A percentile compares a stretch with the other conserved stretches of the same genome.
Evolutionary conservation across 2,329 filamentous ascomycete species (phyloP).

Genomic region (Pseudogymnoascus sp.): DNA sequence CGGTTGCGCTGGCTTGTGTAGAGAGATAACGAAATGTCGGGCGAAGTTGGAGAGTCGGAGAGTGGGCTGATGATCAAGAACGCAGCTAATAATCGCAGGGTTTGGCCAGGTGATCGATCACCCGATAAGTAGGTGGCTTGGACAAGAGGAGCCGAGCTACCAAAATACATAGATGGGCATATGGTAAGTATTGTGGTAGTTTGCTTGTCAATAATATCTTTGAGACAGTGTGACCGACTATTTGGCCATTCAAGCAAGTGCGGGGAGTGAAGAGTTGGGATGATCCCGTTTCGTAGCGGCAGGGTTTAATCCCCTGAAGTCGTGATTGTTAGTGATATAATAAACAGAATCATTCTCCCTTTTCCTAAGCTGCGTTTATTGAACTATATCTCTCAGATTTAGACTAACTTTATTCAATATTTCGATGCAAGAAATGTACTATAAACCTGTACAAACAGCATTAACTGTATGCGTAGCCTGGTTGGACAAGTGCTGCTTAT

Average conservation of each 20-base stretch:
- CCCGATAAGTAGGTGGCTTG: not conserved
- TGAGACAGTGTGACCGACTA: not conserved
- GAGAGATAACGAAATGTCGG: slow-evolving; percentile 1
- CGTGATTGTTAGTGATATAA: not conserved
- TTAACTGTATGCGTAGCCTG: not conserved
- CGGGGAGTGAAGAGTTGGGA: not conserved
- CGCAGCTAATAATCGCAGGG: not conserved
- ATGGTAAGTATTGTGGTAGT: not conserved
- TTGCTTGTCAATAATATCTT: slow-evolving; percentile 1
- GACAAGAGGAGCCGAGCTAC: not conserved
- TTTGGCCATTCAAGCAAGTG: not conserved
- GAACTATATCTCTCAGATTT: not conserved
- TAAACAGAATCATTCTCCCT: not conserved
- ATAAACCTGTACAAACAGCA: not conserved
- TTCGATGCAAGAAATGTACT: not conserved
- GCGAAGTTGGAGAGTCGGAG: not conserved
- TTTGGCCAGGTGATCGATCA: not conserved
- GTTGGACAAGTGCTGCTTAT: not conserved
- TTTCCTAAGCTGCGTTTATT: not conserved
- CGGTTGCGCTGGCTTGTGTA: not conserved
- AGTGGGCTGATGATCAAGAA: not conserved
- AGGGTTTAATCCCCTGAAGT: not conserved
- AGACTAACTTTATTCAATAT: not conserved
- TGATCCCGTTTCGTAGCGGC: not conserved
- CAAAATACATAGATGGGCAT: not conserved